Percentiles rank a stretch among this genome's conserved stretches.
Conservation (phyloP, 208 protist genomes). For the Leptomonas seymouri region DNA sequence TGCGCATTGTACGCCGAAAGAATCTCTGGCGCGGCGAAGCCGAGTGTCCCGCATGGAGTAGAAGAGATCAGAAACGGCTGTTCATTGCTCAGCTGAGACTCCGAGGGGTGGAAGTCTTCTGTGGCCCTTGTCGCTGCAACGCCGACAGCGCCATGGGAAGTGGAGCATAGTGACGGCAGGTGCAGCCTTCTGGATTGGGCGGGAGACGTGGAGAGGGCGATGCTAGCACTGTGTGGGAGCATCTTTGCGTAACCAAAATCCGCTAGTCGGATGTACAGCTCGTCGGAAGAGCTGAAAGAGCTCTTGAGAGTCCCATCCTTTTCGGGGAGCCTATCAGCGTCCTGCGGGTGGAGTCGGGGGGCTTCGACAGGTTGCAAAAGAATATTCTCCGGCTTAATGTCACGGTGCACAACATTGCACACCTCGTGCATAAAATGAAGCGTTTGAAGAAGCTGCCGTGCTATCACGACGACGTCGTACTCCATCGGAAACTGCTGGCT, state of each 20-base stretch:
- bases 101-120: neutral
- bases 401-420: constrained; percentile 90
- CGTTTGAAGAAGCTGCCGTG: constrained; percentile 45
- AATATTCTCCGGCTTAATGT: constrained; percentile 97
- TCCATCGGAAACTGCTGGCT: constrained; percentile 46
- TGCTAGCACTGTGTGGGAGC: constrained; percentile 23
- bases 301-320: neutral
- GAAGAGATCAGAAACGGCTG: constrained; percentile 30
- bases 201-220: neutral
- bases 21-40: constrained; percentile 62
- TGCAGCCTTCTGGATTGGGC: neutral
- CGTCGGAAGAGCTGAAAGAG: constrained; percentile 8
- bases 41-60: constrained; percentile 55
- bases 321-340: constrained; percentile 35
- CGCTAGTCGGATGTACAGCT: constrained; percentile 42
- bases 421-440: constrained; percentile 57
- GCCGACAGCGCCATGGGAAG: neutral
- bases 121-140: neutral
- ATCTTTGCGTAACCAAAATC: constrained; percentile 62
- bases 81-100: constrained; percentile 7
- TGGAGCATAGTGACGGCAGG: constrained; percentile 9
- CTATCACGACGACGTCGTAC: constrained; percentile 48
- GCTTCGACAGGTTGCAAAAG: constrained; percentile 29
- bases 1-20: constrained; percentile 47
- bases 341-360: constrained; percentile 10